Percentiles rank a stretch among this genome's conserved stretches.
phyloP scores from a whole-genome alignment of 805 yeast species.

The Candida xiaguanensis region DNA sequence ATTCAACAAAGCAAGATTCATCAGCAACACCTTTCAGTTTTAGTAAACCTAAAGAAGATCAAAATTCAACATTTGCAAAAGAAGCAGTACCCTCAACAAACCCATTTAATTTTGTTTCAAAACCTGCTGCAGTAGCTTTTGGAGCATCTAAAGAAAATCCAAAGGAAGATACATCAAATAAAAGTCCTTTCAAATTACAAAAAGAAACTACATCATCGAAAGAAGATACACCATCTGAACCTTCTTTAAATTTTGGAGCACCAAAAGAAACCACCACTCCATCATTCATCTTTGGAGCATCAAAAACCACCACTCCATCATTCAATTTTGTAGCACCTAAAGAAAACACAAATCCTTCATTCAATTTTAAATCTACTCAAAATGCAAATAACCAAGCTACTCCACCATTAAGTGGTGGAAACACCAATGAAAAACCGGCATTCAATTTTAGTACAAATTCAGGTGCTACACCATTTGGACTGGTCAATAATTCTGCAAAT shows the following conservation, averaged over 20 bases:
- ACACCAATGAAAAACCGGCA: conserved; percentile 16
- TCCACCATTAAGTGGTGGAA: background rate
- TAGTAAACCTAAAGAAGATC: background rate
- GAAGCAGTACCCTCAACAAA: too few species aligned
- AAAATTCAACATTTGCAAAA: background rate
- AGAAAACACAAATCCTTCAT: conserved; percentile 13
- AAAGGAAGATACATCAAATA: too few species aligned
- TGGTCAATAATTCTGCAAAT: background rate
- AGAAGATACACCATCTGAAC: conserved; percentile 1
- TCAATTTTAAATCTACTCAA: conserved; percentile 22
- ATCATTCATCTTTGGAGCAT: conserved; percentile 4
- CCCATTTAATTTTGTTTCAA: too few species aligned
- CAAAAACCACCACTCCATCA: background rate
- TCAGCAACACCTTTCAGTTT: conserved; percentile 6
- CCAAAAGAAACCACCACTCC: conserved; percentile 6
- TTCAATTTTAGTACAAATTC: conserved; percentile 18
- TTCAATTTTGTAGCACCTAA: conserved; percentile 1
- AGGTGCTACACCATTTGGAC: conserved; percentile 4
- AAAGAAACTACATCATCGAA: conserved; percentile 5
- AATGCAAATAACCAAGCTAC: background rate
- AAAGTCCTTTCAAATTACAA: background rate
- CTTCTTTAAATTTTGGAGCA: conserved; percentile 2
- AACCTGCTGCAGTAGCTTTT: too few species aligned
- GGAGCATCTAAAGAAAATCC: conserved; percentile 12
- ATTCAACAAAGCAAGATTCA: conserved; percentile 8